Conservation (phyloP, 148 eudicot species). For the Nepenthes mirabilis region DNA sequence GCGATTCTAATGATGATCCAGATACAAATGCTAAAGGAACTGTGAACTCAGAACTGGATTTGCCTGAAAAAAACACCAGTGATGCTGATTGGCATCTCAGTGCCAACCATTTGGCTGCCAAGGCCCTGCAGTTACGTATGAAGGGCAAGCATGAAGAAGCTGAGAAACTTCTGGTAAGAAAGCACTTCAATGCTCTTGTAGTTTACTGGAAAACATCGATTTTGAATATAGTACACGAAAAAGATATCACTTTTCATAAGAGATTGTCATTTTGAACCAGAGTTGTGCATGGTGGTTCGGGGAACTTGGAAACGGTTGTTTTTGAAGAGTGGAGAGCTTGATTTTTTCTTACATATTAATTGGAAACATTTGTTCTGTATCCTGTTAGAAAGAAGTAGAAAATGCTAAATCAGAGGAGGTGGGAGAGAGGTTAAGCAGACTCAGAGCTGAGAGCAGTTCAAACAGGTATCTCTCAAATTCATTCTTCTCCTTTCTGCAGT, state of each 20-base stretch:
- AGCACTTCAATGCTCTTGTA: background rate
- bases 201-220: background rate
- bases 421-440: conserved; percentile 28
- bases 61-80: conserved; percentile 11
- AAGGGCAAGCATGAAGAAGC: conserved; percentile 93
- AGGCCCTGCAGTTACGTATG: conserved; percentile 84
- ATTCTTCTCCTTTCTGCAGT: background rate
- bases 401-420: conserved; percentile 19
- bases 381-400: conserved; percentile 64
- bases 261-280: too few species aligned
- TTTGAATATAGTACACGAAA: too few species aligned
- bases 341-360: background rate
- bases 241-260: too few species aligned
- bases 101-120: conserved; percentile 90
- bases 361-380: conserved; percentile 7
- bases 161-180: conserved; percentile 62
- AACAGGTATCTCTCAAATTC: conserved; percentile 36
- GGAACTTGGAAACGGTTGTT: background rate
- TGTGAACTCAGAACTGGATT: conserved; percentile 16
- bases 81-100: conserved; percentile 46
- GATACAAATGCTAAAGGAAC: conserved; percentile 16
- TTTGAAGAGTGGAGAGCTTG: background rate
- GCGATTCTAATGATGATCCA: conserved; percentile 14
- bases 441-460: conserved; percentile 39
- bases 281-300: too few species aligned